These are phyloP conservation scores for Syzygium aqueum DNA, from an alignment of 345 rosid species.

Conservation along the genomic window DNA sequence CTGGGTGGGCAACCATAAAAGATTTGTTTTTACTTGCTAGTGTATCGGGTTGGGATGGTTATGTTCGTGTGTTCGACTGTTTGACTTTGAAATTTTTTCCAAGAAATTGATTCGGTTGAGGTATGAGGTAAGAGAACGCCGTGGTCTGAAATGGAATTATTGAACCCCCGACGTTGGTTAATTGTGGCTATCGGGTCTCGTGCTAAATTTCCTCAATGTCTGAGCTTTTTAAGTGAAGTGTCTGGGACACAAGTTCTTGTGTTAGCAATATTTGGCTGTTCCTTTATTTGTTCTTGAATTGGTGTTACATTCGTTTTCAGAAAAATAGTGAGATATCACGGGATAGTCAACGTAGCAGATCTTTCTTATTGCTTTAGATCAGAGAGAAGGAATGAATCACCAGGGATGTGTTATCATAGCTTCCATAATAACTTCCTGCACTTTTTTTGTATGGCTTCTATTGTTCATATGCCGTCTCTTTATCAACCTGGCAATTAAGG, in stretches of 20 bases:
- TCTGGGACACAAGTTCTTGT: background rate
- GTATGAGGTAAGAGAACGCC: background rate
- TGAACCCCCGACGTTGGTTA: background rate
- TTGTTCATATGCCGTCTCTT: background rate
- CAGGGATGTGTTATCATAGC: background rate
- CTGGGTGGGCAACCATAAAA: background rate
- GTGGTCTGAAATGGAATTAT: background rate
- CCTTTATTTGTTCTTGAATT: background rate
- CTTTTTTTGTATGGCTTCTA: background rate
- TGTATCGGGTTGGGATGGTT: background rate
- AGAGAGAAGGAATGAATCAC: background rate
- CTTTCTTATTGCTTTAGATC: background rate
- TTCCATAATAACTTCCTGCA: background rate
- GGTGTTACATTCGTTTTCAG: background rate
- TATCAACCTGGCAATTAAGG: background rate
- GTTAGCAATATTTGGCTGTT: background rate
- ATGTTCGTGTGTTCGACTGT: background rate
- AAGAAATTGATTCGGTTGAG: background rate
- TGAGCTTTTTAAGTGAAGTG: background rate
- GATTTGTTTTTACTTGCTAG: background rate
- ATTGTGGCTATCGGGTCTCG: background rate
- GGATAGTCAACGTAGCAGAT: background rate
- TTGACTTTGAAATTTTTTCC: background rate
- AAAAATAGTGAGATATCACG: background rate
- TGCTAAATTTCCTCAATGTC: background rate